Percentiles rank a stretch among this genome's conserved stretches.
phyloP scores from a whole-genome alignment of 2,329 filamentous ascomycete genomes.

The Cladosporium sphaerospermum region DNA sequence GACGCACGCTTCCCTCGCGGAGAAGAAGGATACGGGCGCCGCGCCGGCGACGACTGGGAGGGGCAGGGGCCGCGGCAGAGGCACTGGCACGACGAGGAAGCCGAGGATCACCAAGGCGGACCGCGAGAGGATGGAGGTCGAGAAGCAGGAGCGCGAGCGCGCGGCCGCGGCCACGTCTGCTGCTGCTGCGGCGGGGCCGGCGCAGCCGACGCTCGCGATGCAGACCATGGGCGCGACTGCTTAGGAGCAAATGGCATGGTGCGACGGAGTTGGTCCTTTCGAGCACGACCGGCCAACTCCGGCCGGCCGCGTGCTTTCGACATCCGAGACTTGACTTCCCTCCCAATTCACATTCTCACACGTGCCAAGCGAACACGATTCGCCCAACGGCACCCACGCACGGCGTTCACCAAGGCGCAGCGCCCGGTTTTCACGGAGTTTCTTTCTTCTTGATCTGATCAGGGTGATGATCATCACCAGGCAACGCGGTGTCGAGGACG shows the following conservation, averaged over 20 bases:
- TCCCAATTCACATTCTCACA: no score
- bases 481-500: no score
- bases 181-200: background rate
- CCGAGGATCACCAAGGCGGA: conserved; percentile 82
- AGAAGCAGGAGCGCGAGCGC: conserved; percentile 69
- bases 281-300: no score
- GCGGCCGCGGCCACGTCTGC: conserved; percentile 27
- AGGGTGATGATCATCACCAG: no score
- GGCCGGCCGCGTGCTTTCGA: no score
- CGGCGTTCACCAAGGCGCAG: no score
- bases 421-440: no score
- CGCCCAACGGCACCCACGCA: no score
- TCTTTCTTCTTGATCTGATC: no score
- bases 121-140: conserved; percentile 70
- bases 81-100: conserved; percentile 68
- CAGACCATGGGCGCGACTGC: conserved; percentile 7
- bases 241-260: background rate
- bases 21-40: conserved; percentile 19
- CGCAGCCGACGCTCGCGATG: conserved; percentile 4
- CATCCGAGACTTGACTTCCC: no score
- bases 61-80: conserved; percentile 59
- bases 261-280: no score
- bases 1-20: conserved; percentile 26
- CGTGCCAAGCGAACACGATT: no score
- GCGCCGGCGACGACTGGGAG: conserved; percentile 33